phyloP scores from a whole-genome alignment of 306 rosid species.

The Notholithocarpus densiflorus region DNA sequence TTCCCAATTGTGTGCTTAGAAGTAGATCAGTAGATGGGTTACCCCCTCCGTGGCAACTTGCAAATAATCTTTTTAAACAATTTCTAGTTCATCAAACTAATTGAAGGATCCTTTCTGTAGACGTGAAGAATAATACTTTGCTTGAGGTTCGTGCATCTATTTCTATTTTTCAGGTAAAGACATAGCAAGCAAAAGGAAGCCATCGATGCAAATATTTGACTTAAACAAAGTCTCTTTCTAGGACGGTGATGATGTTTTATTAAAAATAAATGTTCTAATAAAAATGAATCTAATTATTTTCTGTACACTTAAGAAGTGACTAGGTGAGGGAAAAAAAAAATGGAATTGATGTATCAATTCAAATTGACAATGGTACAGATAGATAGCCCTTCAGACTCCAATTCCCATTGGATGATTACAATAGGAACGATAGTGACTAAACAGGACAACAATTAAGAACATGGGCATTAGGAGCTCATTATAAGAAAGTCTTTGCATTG shows the following conservation, averaged over 20 bases:
- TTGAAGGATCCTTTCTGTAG: not conserved
- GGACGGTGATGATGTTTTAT: not conserved
- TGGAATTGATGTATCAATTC: not conserved
- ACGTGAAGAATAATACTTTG: not conserved
- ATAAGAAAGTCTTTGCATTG: not conserved
- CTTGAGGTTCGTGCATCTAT: not conserved
- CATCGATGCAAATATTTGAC: not conserved
- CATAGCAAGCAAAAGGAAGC: not conserved
- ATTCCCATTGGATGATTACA: conserved; percentile 1
- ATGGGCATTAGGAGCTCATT: conserved; percentile 7
- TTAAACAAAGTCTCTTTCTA: not conserved
- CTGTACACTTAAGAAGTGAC: conserved; percentile 18
- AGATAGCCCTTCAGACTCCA: conserved; percentile 14
- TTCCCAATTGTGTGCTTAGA: no score
- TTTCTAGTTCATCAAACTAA: not conserved
- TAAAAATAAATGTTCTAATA: conserved; percentile 10
- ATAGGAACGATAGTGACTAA: conserved; percentile 2
- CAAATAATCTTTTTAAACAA: not conserved
- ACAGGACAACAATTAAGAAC: not conserved
- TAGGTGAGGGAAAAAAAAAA: not conserved
- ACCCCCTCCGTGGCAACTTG: no score
- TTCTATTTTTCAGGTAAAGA: not conserved
- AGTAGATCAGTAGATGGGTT: no score
- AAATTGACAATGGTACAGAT: conserved; percentile 14
- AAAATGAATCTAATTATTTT: conserved; percentile 15